Percentiles rank a stretch among this genome's conserved stretches.
Evolutionary conservation across 306 rosid genomes (phyloP).

Genomic region (Psophocarpus tetragonolobus): DNA sequence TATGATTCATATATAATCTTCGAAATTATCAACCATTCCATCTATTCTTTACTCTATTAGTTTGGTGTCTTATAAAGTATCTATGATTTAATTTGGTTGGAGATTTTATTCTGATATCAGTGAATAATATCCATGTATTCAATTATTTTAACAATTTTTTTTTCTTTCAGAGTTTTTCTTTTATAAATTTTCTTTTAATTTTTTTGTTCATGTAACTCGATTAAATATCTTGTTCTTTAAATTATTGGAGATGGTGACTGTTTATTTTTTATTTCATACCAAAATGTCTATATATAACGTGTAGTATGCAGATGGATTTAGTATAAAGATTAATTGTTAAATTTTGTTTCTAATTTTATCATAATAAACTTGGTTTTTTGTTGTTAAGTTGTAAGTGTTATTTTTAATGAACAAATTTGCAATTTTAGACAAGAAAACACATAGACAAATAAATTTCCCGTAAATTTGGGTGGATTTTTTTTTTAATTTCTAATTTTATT

Average conservation of each 20-base stretch:
- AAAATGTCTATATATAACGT: too few relatives aligned
- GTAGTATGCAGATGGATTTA: neutral
- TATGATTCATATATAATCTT: too few relatives aligned
- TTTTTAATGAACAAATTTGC: neutral
- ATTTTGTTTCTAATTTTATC: neutral
- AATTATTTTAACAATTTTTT: neutral
- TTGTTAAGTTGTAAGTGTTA: neutral
- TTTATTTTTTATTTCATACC: neutral
- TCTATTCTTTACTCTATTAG: too few relatives aligned
- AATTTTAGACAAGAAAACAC: neutral
- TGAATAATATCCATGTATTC: neutral
- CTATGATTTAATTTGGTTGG: too few relatives aligned
- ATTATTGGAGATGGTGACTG: neutral
- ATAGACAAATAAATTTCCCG: neutral
- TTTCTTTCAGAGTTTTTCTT: neutral
- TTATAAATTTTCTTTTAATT: too few relatives aligned
- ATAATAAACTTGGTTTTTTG: neutral
- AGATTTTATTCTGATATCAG: too few relatives aligned
- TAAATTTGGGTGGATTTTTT: neutral
- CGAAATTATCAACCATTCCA: too few relatives aligned
- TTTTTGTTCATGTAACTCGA: neutral
- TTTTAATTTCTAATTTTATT: neutral
- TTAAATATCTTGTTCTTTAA: neutral
- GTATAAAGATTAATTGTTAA: neutral
- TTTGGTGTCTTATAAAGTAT: too few relatives aligned